Percentiles rank a stretch among this genome's conserved stretches.
Conservation (phyloP, 2,329 filamentous ascomycete species). For the Delphinella strobiligena region DNA sequence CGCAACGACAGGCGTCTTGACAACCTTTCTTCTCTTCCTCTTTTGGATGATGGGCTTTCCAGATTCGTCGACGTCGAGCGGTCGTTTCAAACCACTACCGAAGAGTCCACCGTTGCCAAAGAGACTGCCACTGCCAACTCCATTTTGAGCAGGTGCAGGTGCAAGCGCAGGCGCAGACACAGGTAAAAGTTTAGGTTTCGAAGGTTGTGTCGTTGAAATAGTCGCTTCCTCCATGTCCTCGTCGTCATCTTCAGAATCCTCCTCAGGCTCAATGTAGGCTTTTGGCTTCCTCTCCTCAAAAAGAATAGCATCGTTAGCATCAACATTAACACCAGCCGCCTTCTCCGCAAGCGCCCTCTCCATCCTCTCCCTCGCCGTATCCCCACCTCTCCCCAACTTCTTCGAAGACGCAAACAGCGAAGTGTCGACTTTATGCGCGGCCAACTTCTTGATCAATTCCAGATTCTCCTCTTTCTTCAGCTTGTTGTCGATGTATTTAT, state of each 20-base stretch:
- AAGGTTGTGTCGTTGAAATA: not conserved
- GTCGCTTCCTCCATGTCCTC: slow-evolving; percentile 8
- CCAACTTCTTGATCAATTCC: slow-evolving; percentile 71
- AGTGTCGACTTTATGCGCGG: slow-evolving; percentile 68
- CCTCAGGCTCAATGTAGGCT: slow-evolving; percentile 5
- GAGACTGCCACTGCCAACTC: not conserved
- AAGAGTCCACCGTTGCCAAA: slow-evolving; percentile 17
- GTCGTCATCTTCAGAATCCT: slow-evolving; percentile 13
- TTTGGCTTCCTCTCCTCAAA: slow-evolving; percentile 29
- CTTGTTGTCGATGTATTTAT: slow-evolving; percentile 76
- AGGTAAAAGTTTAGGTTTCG: not conserved
- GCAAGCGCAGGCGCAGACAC: slow-evolving; percentile 1
- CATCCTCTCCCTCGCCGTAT: slow-evolving; percentile 59
- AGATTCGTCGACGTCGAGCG: slow-evolving; percentile 66
- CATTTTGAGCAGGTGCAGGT: not conserved
- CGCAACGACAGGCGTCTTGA: slow-evolving; percentile 10
- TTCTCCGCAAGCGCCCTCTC: slow-evolving; percentile 52
- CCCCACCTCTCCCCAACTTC: slow-evolving; percentile 58
- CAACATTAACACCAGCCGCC: slow-evolving; percentile 48
- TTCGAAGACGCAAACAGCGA: slow-evolving; percentile 67
- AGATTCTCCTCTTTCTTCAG: slow-evolving; percentile 87
- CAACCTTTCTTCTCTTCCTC: slow-evolving; percentile 48
- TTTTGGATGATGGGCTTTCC: slow-evolving; percentile 75
- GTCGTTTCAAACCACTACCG: slow-evolving; percentile 77
- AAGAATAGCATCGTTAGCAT: slow-evolving; percentile 41